phyloP scores from a whole-genome alignment of 1,284 basidiomycete species.

The Athelia psychrophila region DNA sequence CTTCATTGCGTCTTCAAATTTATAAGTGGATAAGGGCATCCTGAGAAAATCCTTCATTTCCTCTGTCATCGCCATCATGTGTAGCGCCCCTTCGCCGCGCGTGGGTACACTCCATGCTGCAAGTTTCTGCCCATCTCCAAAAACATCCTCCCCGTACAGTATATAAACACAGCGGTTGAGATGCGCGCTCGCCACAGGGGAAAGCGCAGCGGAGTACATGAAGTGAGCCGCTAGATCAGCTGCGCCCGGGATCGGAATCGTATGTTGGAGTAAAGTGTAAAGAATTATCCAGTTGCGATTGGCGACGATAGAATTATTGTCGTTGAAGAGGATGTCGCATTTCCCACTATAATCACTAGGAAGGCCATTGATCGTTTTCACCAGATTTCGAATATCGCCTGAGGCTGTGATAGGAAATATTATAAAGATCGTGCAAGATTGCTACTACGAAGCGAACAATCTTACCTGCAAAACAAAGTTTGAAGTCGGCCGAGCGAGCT shows the following conservation, averaged over 20 bases:
- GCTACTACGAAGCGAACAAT: too few species aligned
- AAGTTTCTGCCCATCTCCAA: not conserved
- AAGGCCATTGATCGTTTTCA: constrained; percentile 23
- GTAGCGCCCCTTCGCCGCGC: not conserved
- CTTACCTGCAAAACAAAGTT: constrained; percentile 12
- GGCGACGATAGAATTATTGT: constrained; percentile 15
- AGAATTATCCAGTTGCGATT: constrained; percentile 21
- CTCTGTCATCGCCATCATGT: too few species aligned
- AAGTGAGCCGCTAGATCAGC: constrained; percentile 23
- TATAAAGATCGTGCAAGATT: too few species aligned
- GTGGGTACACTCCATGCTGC: constrained; percentile 25
- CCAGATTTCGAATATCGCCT: constrained; percentile 21
- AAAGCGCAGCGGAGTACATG: constrained; percentile 22
- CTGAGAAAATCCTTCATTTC: too few species aligned
- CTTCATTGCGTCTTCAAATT: too few species aligned
- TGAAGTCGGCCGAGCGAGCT: constrained; percentile 4
- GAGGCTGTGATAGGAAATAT: constrained; percentile 7
- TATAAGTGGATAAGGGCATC: too few species aligned
- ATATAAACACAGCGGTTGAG: constrained; percentile 13
- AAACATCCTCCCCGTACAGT: constrained; percentile 6
- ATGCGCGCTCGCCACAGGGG: constrained; percentile 2
- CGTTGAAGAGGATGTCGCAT: constrained; percentile 21
- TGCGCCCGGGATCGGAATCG: constrained; percentile 14
- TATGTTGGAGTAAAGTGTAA: constrained; percentile 18
- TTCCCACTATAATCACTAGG: constrained; percentile 18